Conservation (phyloP, 345 rosid genomes). For the Gossypium raimondii region DNA sequence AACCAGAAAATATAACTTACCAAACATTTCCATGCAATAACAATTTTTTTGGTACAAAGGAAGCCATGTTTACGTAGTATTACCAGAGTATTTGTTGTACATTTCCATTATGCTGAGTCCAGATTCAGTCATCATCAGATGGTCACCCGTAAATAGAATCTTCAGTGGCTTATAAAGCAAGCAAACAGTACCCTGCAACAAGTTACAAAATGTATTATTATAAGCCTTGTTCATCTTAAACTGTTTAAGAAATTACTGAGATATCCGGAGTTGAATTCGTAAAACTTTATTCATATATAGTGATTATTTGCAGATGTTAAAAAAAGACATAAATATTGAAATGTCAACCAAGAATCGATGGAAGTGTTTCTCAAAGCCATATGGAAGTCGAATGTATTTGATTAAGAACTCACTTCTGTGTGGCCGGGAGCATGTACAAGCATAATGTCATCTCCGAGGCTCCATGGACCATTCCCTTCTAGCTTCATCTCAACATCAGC, state of each 20-base stretch:
- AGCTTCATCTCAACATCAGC: slow-evolving; percentile 54
- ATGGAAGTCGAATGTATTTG: background rate
- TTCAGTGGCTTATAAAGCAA: slow-evolving; percentile 28
- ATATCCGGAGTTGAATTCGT: background rate
- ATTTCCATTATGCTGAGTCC: slow-evolving; percentile 31
- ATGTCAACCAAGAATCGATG: background rate
- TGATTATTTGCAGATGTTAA: background rate
- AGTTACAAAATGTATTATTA: background rate
- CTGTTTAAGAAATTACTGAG: slow-evolving; percentile 1
- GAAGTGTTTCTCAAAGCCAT: background rate
- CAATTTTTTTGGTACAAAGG: background rate
- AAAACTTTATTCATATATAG: background rate
- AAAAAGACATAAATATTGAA: background rate
- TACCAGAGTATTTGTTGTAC: slow-evolving; percentile 33
- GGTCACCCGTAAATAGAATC: slow-evolving; percentile 38
- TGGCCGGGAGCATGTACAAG: slow-evolving; percentile 65
- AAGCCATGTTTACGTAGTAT: background rate
- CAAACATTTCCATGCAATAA: background rate
- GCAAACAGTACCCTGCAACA: slow-evolving; percentile 37
- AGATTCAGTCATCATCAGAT: slow-evolving; percentile 25
- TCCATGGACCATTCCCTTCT: slow-evolving; percentile 67
- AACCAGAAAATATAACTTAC: background rate
- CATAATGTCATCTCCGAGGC: slow-evolving; percentile 34
- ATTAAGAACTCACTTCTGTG: slow-evolving; percentile 37
- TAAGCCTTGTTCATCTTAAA: background rate